phyloP scores from a whole-genome alignment of 345 rosid genomes.

The Orychophragmus violaceus region DNA sequence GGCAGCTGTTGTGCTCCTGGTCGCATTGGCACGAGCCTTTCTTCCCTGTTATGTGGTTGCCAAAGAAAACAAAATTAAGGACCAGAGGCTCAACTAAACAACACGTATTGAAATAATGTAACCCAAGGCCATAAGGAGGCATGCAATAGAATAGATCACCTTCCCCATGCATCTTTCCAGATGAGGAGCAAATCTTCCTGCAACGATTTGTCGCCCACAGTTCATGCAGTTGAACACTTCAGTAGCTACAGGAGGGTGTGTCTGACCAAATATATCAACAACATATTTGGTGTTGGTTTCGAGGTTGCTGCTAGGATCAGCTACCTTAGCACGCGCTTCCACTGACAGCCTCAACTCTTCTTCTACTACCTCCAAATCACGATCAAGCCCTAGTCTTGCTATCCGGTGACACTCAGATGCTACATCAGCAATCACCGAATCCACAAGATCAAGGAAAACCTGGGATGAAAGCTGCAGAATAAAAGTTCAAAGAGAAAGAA shows the following conservation, averaged over 20 bases:
- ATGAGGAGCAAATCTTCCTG: slow-evolving; percentile 97
- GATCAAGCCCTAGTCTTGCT: slow-evolving; percentile 78
- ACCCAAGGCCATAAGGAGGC: neutral
- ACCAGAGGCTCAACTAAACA: neutral
- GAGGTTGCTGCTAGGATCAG: slow-evolving; percentile 60
- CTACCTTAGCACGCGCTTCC: slow-evolving; percentile 68
- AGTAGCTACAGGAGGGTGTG: slow-evolving; percentile 73
- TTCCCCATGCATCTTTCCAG: slow-evolving; percentile 98
- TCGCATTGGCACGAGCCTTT: slow-evolving; percentile 70
- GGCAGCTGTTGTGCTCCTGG: slow-evolving; percentile 72
- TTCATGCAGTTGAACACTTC: slow-evolving; percentile 92
- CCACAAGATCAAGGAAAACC: slow-evolving; percentile 63
- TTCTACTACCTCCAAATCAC: slow-evolving; percentile 74
- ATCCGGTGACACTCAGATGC: slow-evolving; percentile 90
- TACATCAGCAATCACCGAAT: slow-evolving; percentile 84
- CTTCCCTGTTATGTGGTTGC: slow-evolving; percentile 53
- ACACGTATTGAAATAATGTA: neutral
- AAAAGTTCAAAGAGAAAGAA: neutral
- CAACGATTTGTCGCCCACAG: slow-evolving; percentile 75
- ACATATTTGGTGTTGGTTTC: slow-evolving; percentile 74
- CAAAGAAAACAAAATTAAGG: slow-evolving; percentile 2
- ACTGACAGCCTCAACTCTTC: slow-evolving; percentile 81
- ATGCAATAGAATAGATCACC: slow-evolving; percentile 40
- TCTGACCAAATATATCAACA: slow-evolving; percentile 87
- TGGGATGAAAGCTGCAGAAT: slow-evolving; percentile 58